These are phyloP conservation scores for Anthracocystis walkeri DNA, from an alignment of 1,284 basidiomycete species.

Conservation along the genomic window DNA sequence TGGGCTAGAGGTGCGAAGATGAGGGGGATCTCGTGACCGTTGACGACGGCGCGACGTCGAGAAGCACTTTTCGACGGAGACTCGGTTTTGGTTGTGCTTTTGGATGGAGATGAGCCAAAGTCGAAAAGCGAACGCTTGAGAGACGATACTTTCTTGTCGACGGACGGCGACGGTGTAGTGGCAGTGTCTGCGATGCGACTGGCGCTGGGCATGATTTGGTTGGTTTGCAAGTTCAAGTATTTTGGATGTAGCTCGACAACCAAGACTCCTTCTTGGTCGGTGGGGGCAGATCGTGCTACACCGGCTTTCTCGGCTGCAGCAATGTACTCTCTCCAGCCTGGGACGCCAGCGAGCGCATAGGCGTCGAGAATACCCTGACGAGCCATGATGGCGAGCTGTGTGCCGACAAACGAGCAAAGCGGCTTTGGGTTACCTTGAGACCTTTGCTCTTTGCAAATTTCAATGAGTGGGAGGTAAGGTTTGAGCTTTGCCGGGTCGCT, in stretches of 20 bases:
- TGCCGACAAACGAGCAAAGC: constrained; percentile 37
- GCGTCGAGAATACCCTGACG: constrained; percentile 42
- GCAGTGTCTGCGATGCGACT: constrained; percentile 39
- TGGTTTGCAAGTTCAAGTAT: constrained; percentile 22
- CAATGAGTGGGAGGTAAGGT: constrained; percentile 49
- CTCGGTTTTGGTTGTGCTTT: constrained; percentile 24
- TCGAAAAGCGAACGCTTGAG: constrained; percentile 17
- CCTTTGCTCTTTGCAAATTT: constrained; percentile 55
- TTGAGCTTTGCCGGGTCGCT: constrained; percentile 16
- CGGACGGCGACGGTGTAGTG: constrained; percentile 18
- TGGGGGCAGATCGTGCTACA: constrained; percentile 41
- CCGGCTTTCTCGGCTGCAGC: constrained; percentile 49
- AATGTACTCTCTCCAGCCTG: constrained; percentile 54
- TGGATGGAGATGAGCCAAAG: constrained; percentile 17
- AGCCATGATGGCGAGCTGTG: constrained; percentile 30
- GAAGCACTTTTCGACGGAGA: constrained; percentile 10
- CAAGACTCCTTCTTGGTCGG: constrained; percentile 37
- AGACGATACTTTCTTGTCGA: constrained; percentile 31
- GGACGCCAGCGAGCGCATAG: constrained; percentile 48
- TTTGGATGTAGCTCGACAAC: constrained; percentile 46
- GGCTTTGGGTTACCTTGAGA: constrained; percentile 32
- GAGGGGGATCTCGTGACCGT: constrained; percentile 39
- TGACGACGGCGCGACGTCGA: constrained; percentile 29
- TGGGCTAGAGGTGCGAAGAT: constrained; percentile 32
- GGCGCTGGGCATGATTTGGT: constrained; percentile 19